A percentile compares a stretch with the other conserved stretches of the same genome.
phyloP scores from a whole-genome alignment of 2,329 filamentous ascomycete genomes.

The Claviceps cyperi region DNA sequence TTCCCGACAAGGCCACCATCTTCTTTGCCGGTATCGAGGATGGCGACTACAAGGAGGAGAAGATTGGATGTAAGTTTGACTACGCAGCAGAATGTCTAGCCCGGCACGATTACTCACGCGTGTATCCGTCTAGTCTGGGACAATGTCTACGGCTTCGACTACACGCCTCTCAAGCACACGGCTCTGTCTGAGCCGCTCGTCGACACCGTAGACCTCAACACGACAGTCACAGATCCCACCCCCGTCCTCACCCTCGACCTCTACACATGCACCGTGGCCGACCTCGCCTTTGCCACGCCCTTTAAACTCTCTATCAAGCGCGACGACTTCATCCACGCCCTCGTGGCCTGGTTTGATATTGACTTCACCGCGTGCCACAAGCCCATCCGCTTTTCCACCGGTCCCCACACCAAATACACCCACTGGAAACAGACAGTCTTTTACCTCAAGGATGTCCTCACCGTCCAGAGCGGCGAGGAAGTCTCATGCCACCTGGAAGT shows the following conservation, averaged over 20 bases:
- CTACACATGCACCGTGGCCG: slow-evolving; percentile 71
- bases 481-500: slow-evolving; percentile 62
- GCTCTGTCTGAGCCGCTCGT: slow-evolving; percentile 92
- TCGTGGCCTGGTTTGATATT: slow-evolving; percentile 98
- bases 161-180: slow-evolving; percentile 81
- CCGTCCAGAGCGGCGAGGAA: slow-evolving; percentile 74
- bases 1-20: slow-evolving; percentile 97
- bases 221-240: slow-evolving; percentile 84
- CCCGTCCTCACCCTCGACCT: slow-evolving; percentile 79
- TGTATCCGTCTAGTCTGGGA: slow-evolving; percentile 73
- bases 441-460: slow-evolving; percentile 87
- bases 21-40: slow-evolving; percentile 96
- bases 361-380: slow-evolving; percentile 98
- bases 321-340: slow-evolving; percentile 88
- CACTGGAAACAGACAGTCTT: slow-evolving; percentile 99
- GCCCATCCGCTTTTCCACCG: slow-evolving; percentile 90
- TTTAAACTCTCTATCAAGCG: slow-evolving; percentile 67
- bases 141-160: slow-evolving; percentile 97
- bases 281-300: slow-evolving; percentile 69
- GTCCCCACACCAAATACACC: slow-evolving; percentile 96
- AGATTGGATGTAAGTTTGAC: slow-evolving; percentile 77
- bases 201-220: slow-evolving; percentile 94
- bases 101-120: neutral
- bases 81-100: too few relatives aligned
- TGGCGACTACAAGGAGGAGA: slow-evolving; percentile 98